phyloP scores from a whole-genome alignment of 805 yeast species.

The Metschnikowia cerradonensis region DNA sequence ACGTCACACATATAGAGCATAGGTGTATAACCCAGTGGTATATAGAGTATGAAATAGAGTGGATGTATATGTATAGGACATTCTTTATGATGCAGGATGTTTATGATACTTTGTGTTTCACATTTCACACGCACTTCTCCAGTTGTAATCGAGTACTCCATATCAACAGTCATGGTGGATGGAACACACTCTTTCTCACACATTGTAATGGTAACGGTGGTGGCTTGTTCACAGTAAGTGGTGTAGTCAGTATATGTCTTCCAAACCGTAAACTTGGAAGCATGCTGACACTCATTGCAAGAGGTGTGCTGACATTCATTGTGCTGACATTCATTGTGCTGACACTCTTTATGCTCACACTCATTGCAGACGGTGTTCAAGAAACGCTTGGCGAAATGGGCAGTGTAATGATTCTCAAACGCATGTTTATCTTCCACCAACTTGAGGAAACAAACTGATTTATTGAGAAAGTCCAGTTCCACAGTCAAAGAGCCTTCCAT shows the following conservation, averaged over 20 bases:
- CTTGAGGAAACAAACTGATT: constrained; percentile 59
- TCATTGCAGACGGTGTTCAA: constrained; percentile 25
- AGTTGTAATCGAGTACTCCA: no score
- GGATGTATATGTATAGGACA: no score
- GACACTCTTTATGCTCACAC: no score
- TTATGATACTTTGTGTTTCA: no score
- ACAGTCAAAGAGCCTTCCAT: no score
- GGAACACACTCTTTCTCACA: background rate
- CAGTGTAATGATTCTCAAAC: constrained; percentile 80
- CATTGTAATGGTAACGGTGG: background rate
- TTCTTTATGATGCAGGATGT: no score
- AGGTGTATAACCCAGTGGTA: no score
- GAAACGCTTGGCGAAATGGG: constrained; percentile 79
- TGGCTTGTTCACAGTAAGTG: background rate
- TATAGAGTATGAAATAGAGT: no score
- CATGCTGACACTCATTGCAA: background rate
- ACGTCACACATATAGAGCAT: no score
- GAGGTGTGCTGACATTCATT: no score
- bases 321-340: no score
- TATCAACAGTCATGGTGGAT: background rate
- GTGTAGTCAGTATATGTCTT: background rate
- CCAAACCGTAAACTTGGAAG: background rate
- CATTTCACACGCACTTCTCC: no score
- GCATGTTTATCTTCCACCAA: constrained; percentile 78
- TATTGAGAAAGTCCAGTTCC: constrained; percentile 35